Base-by-base conservation (phyloP, 768 basidiomycete genomes). In the Pleurotus citrinopileatus region DNA sequence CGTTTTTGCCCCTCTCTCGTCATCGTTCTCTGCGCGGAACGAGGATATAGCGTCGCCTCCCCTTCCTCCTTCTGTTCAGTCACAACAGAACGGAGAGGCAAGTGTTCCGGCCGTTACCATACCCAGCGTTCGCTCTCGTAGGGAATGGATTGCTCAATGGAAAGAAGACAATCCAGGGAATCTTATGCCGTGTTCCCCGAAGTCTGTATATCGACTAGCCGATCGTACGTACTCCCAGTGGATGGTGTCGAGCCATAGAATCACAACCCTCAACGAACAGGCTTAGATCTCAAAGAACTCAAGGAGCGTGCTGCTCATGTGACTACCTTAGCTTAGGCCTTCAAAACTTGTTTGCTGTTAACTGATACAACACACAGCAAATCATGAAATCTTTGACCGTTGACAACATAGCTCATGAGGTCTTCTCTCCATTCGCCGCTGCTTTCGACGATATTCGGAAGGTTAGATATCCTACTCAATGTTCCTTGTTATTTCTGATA, bases 361-460 rank as follows among this genome's bases (percentile, higher is more conserved):
- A n/a, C n/a, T n/a, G n/a, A n/a, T n/a, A n/a, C n/a, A n/a, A n/a
- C n/a, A n/a, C n/a, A n/a, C n/a, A 91, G 81, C 86, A 93, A 65
- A 94, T 95, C 42, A 72, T 83, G 58, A 86, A 82, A 57, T 84
- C 84, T 0, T 77, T 95, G 42, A 85, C 83, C 0, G 81, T 88
- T 10, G 81, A 87, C 12, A 94, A 93, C 66, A 87, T 94, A 48
- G 86, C 89, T 1, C 85, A 87, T 59, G 92, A 95, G 65, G 84
- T 89, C 32, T 95, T 95, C 63, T 90, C 88, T 9, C 82, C 86
- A 0, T 94, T 95, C 70, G 85, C 89, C 4, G 87, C 87, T 4
- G 82, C 84, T 0, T 94, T 91, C 60, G 85, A 87, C 50, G 86
- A 89, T 40, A 83, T 95, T 23, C 76, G 91, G 48, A 89, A 87